Percentiles rank a stretch among this genome's conserved stretches.
These are phyloP conservation scores for Beauveria bassiana DNA, from an alignment of 2,329 filamentous ascomycete species.

Conservation along the genomic window DNA sequence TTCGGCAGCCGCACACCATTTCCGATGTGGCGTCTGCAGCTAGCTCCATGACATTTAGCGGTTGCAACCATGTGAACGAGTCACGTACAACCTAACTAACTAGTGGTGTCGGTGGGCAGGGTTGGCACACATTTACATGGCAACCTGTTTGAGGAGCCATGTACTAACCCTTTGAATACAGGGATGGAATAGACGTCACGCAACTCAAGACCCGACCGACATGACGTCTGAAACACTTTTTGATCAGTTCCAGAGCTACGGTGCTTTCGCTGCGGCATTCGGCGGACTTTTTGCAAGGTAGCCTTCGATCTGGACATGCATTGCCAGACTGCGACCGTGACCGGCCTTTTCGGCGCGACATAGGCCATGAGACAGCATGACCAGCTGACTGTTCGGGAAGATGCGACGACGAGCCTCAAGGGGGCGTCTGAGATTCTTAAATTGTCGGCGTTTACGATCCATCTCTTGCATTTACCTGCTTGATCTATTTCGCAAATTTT, in stretches of 20 bases:
- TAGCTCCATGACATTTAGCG: background rate
- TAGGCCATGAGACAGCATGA: background rate
- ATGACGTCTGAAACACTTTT: background rate
- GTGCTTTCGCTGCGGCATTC: background rate
- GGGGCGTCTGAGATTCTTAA: background rate
- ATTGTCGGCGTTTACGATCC: background rate
- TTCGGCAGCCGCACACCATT: background rate
- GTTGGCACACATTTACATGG: background rate
- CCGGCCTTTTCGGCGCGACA: background rate
- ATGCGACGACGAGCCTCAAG: background rate
- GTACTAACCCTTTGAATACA: background rate
- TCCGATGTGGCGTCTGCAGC: background rate
- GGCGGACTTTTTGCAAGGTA: background rate
- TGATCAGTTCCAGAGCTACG: background rate
- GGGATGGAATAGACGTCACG: background rate
- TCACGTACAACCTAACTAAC: background rate
- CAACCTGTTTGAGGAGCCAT: background rate
- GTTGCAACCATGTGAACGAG: conserved; percentile 7
- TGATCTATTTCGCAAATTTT: background rate
- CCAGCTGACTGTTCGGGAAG: conserved; percentile 2
- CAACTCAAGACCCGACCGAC: background rate
- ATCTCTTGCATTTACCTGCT: background rate
- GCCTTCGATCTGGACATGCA: background rate
- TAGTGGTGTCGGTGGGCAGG: background rate
- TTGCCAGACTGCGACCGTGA: background rate